Evolutionary conservation across 2,329 filamentous ascomycete genomes (phyloP).

Genomic region (Onygenales sp.): DNA sequence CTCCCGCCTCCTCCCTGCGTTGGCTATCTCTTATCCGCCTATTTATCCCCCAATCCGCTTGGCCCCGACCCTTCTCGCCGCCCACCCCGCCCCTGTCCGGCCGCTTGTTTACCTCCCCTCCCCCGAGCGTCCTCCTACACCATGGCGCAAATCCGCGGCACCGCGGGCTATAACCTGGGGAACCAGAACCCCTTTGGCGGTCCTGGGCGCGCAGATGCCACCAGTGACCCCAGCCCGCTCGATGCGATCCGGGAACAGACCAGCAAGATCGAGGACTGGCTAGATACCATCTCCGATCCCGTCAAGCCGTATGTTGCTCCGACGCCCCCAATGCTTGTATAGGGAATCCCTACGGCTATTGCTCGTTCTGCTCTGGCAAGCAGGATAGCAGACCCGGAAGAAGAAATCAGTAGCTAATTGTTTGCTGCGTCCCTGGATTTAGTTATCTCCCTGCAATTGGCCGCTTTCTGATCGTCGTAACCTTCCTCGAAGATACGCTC

Average conservation of each 20-base stretch:
- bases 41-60: conserved; percentile 5
- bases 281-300: conserved; percentile 81
- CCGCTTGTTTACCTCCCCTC: neutral
- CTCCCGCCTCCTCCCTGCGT: conserved; percentile 5
- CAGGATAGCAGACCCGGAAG: neutral
- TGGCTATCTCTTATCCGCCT: conserved; percentile 6
- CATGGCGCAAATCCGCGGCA: conserved; percentile 52
- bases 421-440: conserved; percentile 11
- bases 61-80: neutral
- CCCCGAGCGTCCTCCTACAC: conserved; percentile 9
- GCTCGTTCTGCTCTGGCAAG: neutral
- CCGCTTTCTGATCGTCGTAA: conserved; percentile 94
- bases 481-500: conserved; percentile 92
- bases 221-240: conserved; percentile 64
- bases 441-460: conserved; percentile 93
- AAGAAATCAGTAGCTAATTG: neutral
- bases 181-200: conserved; percentile 63
- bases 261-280: conserved; percentile 91
- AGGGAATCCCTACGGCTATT: neutral
- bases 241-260: conserved; percentile 90
- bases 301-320: conserved; percentile 72
- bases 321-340: conserved; percentile 8
- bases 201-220: conserved; percentile 48
- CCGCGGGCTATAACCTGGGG: conserved; percentile 74
- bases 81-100: neutral